A percentile compares a stretch with the other conserved stretches of the same genome.
phyloP scores from a whole-genome alignment of 192 early-diverging fungal species.

The Entrophospora sp. region DNA sequence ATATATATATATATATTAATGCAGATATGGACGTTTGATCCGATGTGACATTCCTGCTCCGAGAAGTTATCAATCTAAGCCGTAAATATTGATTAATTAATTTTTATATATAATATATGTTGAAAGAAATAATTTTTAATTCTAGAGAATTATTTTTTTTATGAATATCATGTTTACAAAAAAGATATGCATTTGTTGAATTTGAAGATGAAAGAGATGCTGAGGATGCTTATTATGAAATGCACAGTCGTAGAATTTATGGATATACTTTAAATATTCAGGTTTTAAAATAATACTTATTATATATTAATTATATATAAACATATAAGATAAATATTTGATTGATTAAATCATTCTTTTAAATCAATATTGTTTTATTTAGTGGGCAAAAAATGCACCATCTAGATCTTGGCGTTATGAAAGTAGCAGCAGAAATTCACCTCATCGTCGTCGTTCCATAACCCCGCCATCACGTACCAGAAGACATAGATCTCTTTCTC shows the following conservation, averaged over 20 bases:
- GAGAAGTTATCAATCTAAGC: constrained; percentile 50
- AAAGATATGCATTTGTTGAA: constrained; percentile 92
- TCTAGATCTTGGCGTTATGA: constrained; percentile 73
- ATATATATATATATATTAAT: background rate
- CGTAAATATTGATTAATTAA: constrained; percentile 46
- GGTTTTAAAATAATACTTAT: constrained; percentile 28
- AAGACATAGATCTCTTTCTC: constrained; percentile 36
- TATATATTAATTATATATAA: background rate
- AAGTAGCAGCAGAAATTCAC: constrained; percentile 38
- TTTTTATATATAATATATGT: background rate
- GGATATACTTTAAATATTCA: constrained; percentile 77
- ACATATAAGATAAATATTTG: background rate
- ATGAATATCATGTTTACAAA: too few relatives aligned
- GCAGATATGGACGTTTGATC: constrained; percentile 74
- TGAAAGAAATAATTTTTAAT: background rate
- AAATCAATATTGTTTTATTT: too few relatives aligned
- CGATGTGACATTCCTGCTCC: constrained; percentile 81
- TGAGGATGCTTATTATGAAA: constrained; percentile 85
- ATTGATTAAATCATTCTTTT: too few relatives aligned
- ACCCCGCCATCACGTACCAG: constrained; percentile 21
- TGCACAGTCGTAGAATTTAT: constrained; percentile 78
- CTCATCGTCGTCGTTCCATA: constrained; percentile 34
- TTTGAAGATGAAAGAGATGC: constrained; percentile 87
- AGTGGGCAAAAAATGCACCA: constrained; percentile 85
- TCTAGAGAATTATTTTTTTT: constrained; percentile 6